Evolutionary conservation across 371 early-diverging fungal genomes (phyloP).

Genomic region (Choanephora cucurbitarum): DNA sequence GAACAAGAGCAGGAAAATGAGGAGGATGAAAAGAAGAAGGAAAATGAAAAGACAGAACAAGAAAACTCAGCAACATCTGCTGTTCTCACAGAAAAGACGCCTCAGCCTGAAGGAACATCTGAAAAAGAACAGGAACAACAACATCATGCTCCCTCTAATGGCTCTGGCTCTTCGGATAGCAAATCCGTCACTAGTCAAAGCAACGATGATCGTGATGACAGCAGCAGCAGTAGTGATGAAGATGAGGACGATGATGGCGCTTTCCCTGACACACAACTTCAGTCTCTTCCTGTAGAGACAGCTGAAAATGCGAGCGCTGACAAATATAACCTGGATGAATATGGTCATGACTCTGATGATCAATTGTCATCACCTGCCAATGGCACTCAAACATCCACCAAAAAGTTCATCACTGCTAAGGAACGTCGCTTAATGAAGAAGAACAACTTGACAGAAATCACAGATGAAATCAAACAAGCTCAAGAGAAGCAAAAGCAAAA

Average conservation of each 20-base stretch:
- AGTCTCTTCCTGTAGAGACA: constrained; percentile 17
- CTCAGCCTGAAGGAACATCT: constrained; percentile 8
- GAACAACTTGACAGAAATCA: constrained; percentile 32
- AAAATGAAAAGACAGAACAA: constrained; percentile 1
- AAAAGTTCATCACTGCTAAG: constrained; percentile 69
- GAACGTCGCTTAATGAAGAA: constrained; percentile 78
- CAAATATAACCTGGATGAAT: constrained; percentile 75
- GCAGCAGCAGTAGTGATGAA: constrained; percentile 40
- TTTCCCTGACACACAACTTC: constrained; percentile 65
- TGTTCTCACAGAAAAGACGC: constrained; percentile 9
- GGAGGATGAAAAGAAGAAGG: constrained; percentile 8
- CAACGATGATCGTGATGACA: constrained; percentile 27
- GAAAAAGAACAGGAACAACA: constrained; percentile 7
- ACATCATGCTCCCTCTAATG: background rate
- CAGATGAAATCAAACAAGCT: constrained; percentile 17
- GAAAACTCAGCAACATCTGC: background rate
- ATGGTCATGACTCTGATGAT: constrained; percentile 62
- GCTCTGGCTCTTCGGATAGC: background rate
- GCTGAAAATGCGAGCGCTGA: constrained; percentile 32
- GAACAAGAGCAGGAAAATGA: constrained; percentile 24
- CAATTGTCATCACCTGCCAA: constrained; percentile 9
- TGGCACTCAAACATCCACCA: constrained; percentile 21
- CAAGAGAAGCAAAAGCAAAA: constrained; percentile 15
- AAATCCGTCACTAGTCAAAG: too few species aligned
- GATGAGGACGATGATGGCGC: constrained; percentile 47